These are phyloP conservation scores for Chrysoporthe cubensis DNA, from an alignment of 2,329 filamentous ascomycete genomes.

Conservation along the genomic window DNA sequence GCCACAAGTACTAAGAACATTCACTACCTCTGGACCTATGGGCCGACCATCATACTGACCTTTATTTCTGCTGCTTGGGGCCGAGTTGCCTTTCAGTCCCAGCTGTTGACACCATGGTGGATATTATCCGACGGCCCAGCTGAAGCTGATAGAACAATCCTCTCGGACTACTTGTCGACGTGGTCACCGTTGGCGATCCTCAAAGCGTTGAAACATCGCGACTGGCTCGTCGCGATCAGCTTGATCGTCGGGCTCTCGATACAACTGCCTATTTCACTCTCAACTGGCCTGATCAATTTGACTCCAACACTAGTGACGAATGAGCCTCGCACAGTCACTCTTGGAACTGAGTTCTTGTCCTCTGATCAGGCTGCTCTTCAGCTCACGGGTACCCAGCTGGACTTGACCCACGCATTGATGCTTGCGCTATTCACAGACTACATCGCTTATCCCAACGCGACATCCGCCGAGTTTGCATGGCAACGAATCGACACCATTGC, in stretches of 20 bases:
- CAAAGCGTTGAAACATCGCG: background rate
- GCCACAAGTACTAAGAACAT: background rate
- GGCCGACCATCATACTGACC: background rate
- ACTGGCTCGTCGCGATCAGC: background rate
- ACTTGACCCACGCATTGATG: background rate
- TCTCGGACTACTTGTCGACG: background rate
- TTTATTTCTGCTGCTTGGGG: background rate
- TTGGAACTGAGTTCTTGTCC: background rate
- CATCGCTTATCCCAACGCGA: background rate
- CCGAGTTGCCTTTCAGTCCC: background rate
- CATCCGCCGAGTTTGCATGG: background rate
- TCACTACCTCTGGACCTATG: constrained; percentile 1
- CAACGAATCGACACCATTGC: background rate
- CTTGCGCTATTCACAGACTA: background rate
- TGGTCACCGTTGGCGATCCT: background rate
- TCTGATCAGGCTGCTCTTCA: background rate
- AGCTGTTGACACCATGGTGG: background rate
- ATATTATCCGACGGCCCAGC: background rate
- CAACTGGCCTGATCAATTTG: background rate
- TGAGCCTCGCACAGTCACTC: background rate
- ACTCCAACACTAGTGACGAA: background rate
- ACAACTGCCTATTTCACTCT: background rate
- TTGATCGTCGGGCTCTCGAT: background rate
- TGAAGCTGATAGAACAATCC: background rate
- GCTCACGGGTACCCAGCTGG: background rate